phyloP scores from a whole-genome alignment of 2,329 filamentous ascomycete genomes.

The Chaetomium strumarium region DNA sequence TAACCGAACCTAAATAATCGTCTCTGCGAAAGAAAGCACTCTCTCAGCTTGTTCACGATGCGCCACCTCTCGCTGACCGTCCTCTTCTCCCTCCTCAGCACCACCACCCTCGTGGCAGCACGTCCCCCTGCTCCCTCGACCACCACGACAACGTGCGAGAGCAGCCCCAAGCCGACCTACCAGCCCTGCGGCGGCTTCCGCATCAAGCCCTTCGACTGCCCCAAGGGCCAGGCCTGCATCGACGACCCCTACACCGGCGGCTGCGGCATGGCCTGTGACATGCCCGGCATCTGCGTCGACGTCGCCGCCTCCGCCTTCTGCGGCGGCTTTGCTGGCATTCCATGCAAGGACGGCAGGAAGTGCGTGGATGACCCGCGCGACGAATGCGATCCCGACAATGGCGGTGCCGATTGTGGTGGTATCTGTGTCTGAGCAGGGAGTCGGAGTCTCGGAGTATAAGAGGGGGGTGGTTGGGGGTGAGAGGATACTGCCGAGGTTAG shows the following conservation, averaged over 20 bases:
- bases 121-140: slow-evolving; percentile 12
- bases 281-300: slow-evolving; percentile 26
- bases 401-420: slow-evolving; percentile 38
- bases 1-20: background rate
- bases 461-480: no score
- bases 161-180: slow-evolving; percentile 17
- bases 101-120: background rate
- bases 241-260: slow-evolving; percentile 32
- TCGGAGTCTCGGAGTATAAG: background rate
- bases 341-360: slow-evolving; percentile 30
- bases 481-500: no score
- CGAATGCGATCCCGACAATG: slow-evolving; percentile 33
- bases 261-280: slow-evolving; percentile 31
- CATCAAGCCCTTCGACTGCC: slow-evolving; percentile 16
- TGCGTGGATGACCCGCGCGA: slow-evolving; percentile 40
- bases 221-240: slow-evolving; percentile 22
- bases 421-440: slow-evolving; percentile 30
- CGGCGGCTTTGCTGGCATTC: slow-evolving; percentile 35
- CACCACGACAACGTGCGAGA: background rate
- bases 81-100: slow-evolving; percentile 11
- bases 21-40: background rate
- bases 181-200: slow-evolving; percentile 25
- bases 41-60: slow-evolving; percentile 11
- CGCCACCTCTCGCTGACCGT: slow-evolving; percentile 7
- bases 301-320: slow-evolving; percentile 25